Base-by-base conservation (phyloP, 1,139 yeast species). In the Lodderomyces beijingensis region DNA sequence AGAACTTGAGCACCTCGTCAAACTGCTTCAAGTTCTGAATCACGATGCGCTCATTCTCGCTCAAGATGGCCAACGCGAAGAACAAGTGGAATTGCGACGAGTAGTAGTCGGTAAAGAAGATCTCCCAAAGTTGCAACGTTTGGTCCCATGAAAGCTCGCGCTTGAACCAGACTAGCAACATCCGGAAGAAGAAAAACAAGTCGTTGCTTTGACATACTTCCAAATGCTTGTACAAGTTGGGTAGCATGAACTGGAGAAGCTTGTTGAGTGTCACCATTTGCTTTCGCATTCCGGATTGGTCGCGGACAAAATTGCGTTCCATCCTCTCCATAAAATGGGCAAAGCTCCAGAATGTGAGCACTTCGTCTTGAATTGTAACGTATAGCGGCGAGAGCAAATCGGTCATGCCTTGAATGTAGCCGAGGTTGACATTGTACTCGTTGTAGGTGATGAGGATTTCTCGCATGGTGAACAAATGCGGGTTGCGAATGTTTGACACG, bases 391-490 rank as follows among this genome's bases (percentile, higher is more conserved):
- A 82, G 25, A 93, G 64, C 35, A 91, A 63, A 55, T 91, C 99
- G 6, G 94, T 80, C 99, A 91, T 91, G 2, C 99, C 99, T 59
- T 91, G 99, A 15, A 91, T 96, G 51, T 91, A 91, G 0, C 98
- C 98, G 46, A 93, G 61, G 44, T 87, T 82, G 31, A 65, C 68
- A 55, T 91, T 91, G 55, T 79, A 74, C 55, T 85, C 89, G 54
- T 91, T 89, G 51, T 83, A 91, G 1, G 96, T 86, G 37, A 87
- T 69, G 27, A 91, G 66, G 42, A 93, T 83, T 46, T 85, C 89
- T 47, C 88, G 74, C 63, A 91, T 63, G 34, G 65, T 73, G 42
- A 75, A 71, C 40, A 91, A 63, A 57, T 91, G 89, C 8, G 79
- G 76, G 47, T 82, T 82, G 33, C 59, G 65, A 33, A 85, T 74